Evolutionary conservation across 805 yeast genomes (phyloP), one percentile per base, ranked within the genome.

Genomic region (Kodamaea neixiangensis): DNA sequence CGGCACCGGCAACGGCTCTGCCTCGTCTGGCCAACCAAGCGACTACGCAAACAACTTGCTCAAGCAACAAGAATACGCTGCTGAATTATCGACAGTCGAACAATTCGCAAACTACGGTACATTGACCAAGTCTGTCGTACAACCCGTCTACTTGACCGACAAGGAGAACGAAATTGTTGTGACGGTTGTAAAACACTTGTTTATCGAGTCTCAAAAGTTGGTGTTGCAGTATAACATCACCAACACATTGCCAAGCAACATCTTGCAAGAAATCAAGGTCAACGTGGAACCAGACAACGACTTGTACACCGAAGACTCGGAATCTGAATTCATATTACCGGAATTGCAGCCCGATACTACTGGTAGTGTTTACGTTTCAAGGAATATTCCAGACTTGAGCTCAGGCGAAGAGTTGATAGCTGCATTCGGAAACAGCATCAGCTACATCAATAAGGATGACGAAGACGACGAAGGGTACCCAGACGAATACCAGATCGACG

Each of bases 101-200:
- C 94, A 90, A 64, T 78, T 92, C 60, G 77, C 82, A 15, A 73
- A 72, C 2, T 90, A 85, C 63, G 98, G 98, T 55, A 68, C 79
- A 34, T 76, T 91, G 54, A 75, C 91, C 54, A 90, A 87, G 70
- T 81, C 92, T 7, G 84, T 96, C 1, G 64, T 72, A 34, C 68
- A 76, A 33, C 73, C 73, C 39, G 75, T 82, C 50, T 82, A 86
- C 57, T 81, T 93, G 62, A 92, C 98, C 18, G 99, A 94, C 67
- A 78, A 81, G 53, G 98, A 92, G 67, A 90, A 96, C 54, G 99
- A 94, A 71, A 90, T 91, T 67, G 92, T 90, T 41, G 96, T 94
- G 53, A 79, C 79, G 47, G 92, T 87, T 33, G 76, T 89, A 50
- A 92, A 89, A 69, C 98, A 92, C 66, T 71, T 92, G 50, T 94